phyloP scores from a whole-genome alignment of 805 yeast species.

The Saturnispora bothae region DNA sequence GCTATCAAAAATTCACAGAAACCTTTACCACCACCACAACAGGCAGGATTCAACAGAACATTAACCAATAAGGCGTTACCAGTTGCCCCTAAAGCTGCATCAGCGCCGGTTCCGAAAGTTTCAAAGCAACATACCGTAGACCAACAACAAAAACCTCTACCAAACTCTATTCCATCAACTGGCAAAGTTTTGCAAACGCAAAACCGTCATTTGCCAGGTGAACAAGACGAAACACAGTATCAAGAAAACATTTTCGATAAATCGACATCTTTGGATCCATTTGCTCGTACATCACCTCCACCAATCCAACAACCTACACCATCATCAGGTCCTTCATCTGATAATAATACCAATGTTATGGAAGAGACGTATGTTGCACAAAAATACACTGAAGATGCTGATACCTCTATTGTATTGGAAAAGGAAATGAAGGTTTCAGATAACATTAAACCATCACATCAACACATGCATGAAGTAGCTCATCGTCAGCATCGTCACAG shows the following conservation, averaged over 20 bases:
- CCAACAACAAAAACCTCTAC: too few relatives aligned
- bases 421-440: not conserved
- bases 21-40: not conserved
- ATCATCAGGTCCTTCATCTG: constrained; percentile 9
- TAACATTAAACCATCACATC: constrained; percentile 11
- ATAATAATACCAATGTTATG: not conserved
- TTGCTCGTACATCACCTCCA: not conserved
- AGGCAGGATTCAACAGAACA: not conserved
- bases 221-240: too few relatives aligned
- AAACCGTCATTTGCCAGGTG: too few relatives aligned
- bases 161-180: not conserved
- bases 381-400: not conserved
- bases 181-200: not conserved
- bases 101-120: not conserved
- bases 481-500: constrained; percentile 18
- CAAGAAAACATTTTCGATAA: not conserved
- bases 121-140: not conserved
- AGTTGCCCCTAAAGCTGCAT: not conserved
- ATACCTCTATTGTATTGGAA: not conserved
- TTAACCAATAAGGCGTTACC: not conserved
- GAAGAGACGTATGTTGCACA: not conserved
- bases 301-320: constrained; percentile 15
- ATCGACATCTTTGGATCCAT: not conserved
- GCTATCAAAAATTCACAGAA: constrained; percentile 68
- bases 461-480: constrained; percentile 10